Base-by-base conservation (phyloP, 2,329 filamentous ascomycete species). In the Hymenoscyphus fraxineus region DNA sequence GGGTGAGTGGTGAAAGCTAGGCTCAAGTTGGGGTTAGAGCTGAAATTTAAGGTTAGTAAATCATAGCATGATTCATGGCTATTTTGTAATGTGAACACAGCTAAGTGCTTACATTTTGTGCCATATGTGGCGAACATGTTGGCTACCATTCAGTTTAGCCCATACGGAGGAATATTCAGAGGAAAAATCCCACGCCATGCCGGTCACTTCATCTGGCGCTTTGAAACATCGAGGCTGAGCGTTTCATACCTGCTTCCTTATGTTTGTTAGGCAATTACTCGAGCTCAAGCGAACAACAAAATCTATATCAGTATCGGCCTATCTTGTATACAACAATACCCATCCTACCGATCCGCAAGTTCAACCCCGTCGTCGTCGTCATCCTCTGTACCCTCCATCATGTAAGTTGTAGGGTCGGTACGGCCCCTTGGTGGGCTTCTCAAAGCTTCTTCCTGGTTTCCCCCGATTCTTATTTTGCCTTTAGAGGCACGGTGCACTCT, bases 381-480 rank as follows among this genome's bases (percentile, higher is more conserved):
- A 55, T 82, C 81, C 69, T 85, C 81, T 47, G 82, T 79, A 12
- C 82, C 78, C 65, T 85, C 82, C 74, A 84, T 73, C 59, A 84
- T 83, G 59, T 75, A 74, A 38, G 66, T 73, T 41, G 69, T 61
- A 62, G 73, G 64, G 44, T 70, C 68, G 64, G 73, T 65, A 67
- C 66, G 32, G 66, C 68, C 65, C 78, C 78, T 27, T 10, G 58
- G 58, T 47, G 66, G 58, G 39, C 56, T 63, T 79, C 79, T 65
- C 73, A 76, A 41, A 72, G 73, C 58, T 77, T 79, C 65, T n/a
- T 70, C 61, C 38, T 58, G 60, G 38, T 59, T 65, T 64, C 67
- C 60, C 9, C 67, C 69, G 13, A 90, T 76, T 64, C 79, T 79
- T 66, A 90, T 83, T 66, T 83, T 79, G 0, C 88, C 88, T 0